Evolutionary conservation across 1,284 basidiomycete species (phyloP).

Genomic region (Entoloma clypeatum): DNA sequence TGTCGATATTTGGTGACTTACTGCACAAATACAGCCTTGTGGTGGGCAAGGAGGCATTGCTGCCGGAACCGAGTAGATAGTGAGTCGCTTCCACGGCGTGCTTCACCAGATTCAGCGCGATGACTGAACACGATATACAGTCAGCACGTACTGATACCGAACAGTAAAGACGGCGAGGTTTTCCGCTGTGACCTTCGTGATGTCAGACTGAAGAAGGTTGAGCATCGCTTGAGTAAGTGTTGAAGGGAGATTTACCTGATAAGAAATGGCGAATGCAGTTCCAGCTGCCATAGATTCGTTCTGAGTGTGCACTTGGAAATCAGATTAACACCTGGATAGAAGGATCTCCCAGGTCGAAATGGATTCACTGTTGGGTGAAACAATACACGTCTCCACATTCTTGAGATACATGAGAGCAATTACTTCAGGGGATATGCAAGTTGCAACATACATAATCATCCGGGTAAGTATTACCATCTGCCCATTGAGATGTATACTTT

Average conservation of each 20-base stretch:
- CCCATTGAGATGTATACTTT: slow-evolving; percentile 32
- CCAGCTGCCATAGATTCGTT: slow-evolving; percentile 44
- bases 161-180: slow-evolving; percentile 40
- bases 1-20: slow-evolving; percentile 24
- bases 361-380: slow-evolving; percentile 33
- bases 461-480: slow-evolving; percentile 35
- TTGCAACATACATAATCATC: slow-evolving; percentile 23
- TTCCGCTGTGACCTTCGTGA: slow-evolving; percentile 32
- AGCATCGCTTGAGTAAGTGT: background rate
- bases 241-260: slow-evolving; percentile 23
- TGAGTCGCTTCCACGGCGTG: slow-evolving; percentile 46
- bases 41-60: slow-evolving; percentile 43
- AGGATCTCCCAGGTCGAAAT: too few species aligned
- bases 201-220: too few species aligned
- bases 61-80: slow-evolving; percentile 43
- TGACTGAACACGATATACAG: background rate
- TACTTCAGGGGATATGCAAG: background rate
- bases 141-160: slow-evolving; percentile 27
- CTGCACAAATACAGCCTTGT: slow-evolving; percentile 46
- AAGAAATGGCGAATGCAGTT: slow-evolving; percentile 43
- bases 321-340: too few species aligned
- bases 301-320: slow-evolving; percentile 38
- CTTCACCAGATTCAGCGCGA: slow-evolving; percentile 21
- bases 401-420: slow-evolving; percentile 7
- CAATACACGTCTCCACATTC: slow-evolving; percentile 27